Percentiles rank a stretch among this genome's conserved stretches.
These are phyloP conservation scores for Cryptococcus sp. DNA, from an alignment of 1,284 basidiomycete species.

Conservation along the genomic window DNA sequence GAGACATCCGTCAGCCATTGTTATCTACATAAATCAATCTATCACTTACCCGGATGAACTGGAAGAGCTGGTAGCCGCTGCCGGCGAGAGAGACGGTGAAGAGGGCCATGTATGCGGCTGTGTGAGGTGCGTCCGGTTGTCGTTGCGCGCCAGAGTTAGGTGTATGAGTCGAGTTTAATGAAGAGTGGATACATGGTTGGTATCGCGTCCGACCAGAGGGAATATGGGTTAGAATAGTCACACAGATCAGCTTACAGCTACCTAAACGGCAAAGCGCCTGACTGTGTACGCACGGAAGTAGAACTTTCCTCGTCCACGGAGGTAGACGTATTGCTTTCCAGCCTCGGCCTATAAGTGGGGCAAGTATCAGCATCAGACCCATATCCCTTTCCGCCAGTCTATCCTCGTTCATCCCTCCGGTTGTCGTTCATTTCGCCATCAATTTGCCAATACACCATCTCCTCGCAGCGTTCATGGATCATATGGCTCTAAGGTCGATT, in stretches of 20 bases:
- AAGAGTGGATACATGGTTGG: no score
- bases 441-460: background rate
- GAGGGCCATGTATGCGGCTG: conserved; percentile 49
- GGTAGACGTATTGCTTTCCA: conserved; percentile 47
- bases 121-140: conserved; percentile 2
- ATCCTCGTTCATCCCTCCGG: background rate
- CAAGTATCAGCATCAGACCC: no score
- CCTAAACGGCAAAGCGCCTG: no score
- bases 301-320: conserved; percentile 44
- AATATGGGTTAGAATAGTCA: no score
- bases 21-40: no score
- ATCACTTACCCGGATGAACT: conserved; percentile 46
- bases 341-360: conserved; percentile 22
- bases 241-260: background rate
- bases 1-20: no score
- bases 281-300: conserved; percentile 43
- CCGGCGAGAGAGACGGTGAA: conserved; percentile 42
- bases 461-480: background rate
- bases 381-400: no score
- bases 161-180: background rate
- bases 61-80: conserved; percentile 42
- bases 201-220: no score
- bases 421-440: background rate
- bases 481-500: background rate
- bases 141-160: background rate